Base-by-base conservation (phyloP, 2,329 filamentous ascomycete genomes). In the Calonectria pseudoturangicola region DNA sequence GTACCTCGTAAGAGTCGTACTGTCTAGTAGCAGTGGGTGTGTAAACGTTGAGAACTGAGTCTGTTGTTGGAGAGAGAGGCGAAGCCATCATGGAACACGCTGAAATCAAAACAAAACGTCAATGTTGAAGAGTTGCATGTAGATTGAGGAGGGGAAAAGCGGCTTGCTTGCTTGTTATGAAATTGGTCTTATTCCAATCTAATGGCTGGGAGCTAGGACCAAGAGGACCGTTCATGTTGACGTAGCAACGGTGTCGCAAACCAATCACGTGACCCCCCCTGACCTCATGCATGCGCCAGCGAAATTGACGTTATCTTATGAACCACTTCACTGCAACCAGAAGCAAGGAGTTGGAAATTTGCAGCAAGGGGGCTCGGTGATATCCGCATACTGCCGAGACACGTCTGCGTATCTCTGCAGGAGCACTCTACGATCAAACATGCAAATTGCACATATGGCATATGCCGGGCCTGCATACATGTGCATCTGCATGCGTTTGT, bases 41-140 rank as follows among this genome's bases (percentile, higher is more conserved):
- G 60, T 79, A 74, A 62, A 79, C 73, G 71, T 81, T 81, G 68
- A 81, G 77, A 70, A 66, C 73, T 27, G 78, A 77, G 65, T 77
- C 75, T 68, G 76, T 74, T 39, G 72, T 68, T 28, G 77, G 79
- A 47, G 79, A 79, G 58, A 81, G 72, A 69, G 79, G 79, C 62
- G 77, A 76, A 71, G 77, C 74, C 79, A 81, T 80, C 65, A 68
- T 79, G 74, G 71, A 73, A 65, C 64, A 68, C 73, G 71, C 74
- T 76, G 70, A 75, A 75, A 74, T 50, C 68, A 74, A 75, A 74
- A 54, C 33, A 67, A 63, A 70, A 56, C 36, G 27, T 64, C 66
- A 74, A 73, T 70, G 27, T 67, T 72, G 67, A 63, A 67, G 47
- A 43, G 43, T 62, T 43, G 50, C 68, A 28, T 54, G 66, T 51